Evolutionary conservation across 371 early-diverging fungal genomes (phyloP).

Genomic region (Entomophthora muscae): DNA sequence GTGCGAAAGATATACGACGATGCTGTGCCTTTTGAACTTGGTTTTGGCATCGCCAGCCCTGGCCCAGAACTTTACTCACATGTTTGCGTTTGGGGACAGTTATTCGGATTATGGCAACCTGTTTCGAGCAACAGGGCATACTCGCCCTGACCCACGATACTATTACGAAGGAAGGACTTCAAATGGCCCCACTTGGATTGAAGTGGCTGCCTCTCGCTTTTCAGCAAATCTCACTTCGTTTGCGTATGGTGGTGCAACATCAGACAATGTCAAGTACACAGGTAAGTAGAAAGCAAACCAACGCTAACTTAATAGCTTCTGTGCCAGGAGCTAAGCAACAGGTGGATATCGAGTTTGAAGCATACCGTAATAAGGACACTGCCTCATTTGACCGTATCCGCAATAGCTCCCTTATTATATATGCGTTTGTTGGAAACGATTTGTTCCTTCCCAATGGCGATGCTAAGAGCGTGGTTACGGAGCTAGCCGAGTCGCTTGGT

Average conservation of each 20-base stretch:
- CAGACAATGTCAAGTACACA: background rate
- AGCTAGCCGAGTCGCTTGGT: background rate
- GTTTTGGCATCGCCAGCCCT: no score
- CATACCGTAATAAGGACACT: background rate
- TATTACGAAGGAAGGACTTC: slow-evolving; percentile 1
- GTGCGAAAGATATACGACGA: no score
- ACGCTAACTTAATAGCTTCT: no score
- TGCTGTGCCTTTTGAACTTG: no score
- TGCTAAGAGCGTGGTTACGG: background rate
- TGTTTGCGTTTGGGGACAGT: background rate
- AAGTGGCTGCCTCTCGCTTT: background rate
- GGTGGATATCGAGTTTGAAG: background rate
- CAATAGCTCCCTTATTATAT: background rate
- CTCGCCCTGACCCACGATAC: background rate
- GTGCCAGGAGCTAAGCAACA: slow-evolving; percentile 3
- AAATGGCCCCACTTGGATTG: slow-evolving; percentile 4
- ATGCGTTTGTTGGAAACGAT: background rate
- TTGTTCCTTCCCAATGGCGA: background rate
- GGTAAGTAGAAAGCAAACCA: background rate
- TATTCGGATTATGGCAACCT: background rate
- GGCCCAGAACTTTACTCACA: no score
- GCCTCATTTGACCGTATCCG: background rate
- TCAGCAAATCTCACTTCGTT: background rate
- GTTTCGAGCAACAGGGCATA: background rate
- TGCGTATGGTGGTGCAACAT: slow-evolving; percentile 1